phyloP scores from a whole-genome alignment of 305 asterid species.

The Fraxinus albicans region DNA sequence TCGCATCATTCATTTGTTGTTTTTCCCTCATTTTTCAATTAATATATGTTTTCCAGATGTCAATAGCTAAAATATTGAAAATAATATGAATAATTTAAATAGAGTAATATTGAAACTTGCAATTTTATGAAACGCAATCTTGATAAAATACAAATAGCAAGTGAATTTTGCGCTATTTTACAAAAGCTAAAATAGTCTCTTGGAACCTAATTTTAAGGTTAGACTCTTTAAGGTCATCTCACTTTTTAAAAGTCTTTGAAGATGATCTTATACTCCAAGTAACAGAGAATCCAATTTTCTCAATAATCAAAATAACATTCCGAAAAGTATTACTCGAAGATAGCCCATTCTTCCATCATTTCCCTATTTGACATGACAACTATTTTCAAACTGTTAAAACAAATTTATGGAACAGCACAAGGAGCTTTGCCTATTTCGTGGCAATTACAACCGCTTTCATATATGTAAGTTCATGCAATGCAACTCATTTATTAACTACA shows the following conservation, averaged over 20 bases:
- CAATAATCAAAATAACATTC: constrained; percentile 4
- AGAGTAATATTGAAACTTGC: background rate
- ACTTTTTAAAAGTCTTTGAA: background rate
- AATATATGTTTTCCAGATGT: background rate
- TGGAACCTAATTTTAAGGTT: background rate
- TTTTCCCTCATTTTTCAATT: background rate
- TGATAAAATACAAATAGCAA: background rate
- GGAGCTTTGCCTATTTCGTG: background rate
- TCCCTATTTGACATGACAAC: background rate
- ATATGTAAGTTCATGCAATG: background rate
- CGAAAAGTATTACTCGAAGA: background rate
- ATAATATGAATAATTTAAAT: background rate
- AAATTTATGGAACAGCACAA: background rate
- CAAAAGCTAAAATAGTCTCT: background rate
- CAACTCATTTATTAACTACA: constrained; percentile 16
- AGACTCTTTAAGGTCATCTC: background rate
- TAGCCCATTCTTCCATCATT: constrained; percentile 6
- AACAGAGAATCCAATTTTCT: constrained; percentile 1
- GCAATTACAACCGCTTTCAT: background rate
- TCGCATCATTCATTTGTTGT: background rate
- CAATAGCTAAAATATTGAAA: background rate
- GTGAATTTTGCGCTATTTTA: background rate
- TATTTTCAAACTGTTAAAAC: constrained; percentile 11
- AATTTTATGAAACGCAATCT: background rate
- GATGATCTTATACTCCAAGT: background rate